Base-by-base conservation (phyloP, 2,329 filamentous ascomycete species). In the Fusarium albidum region DNA sequence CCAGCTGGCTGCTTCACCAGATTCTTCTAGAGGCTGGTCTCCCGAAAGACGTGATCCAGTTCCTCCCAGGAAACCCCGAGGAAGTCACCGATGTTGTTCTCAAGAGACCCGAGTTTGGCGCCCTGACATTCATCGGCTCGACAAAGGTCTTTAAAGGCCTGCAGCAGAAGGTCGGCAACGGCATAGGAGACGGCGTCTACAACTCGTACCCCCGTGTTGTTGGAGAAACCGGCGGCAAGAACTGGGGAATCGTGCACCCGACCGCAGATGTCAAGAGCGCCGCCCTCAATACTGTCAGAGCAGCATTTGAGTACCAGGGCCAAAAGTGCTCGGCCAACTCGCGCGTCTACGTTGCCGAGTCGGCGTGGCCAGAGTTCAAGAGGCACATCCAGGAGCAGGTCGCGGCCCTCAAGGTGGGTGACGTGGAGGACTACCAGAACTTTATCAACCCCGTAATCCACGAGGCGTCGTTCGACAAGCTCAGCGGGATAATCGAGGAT, bases 181-280 rank as follows among this genome's bases (percentile, higher is more conserved):
- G 62, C 4, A 67, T 68, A 14, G 69, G 61, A 3, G 75, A 74
- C 46, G 63, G 67, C 14, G 43, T 58, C 9, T 64, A 63, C 29
- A 68, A 73, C 34, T 63, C 59, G 0, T 75, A 68, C 64, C 79
- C 79, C 1, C 70, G 78, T 2, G 69, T 82, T 26, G 75, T 82
- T 3, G 79, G 78, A 48, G 79, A 82, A 70, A 82, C 79, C 1
- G 75, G 77, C 1, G 79, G 79, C 43, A 82, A 82, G 75, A 82
- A 82, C 68, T 82, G 81, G 71, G 77, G 79, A 33, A 65, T 82
- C 14, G 57, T 82, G 31, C 79, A 82, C 9, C 31, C 58, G 7
- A 51, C 55, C 0, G 55, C 59, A 10, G 49, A 62, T 5, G 14
- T 63, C 15, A 59, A 62, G 46, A 63, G 49, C 5, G 59, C 59